These are phyloP conservation scores for Podila horticola DNA, from an alignment of 192 early-diverging fungal species.

Conservation along the genomic window DNA sequence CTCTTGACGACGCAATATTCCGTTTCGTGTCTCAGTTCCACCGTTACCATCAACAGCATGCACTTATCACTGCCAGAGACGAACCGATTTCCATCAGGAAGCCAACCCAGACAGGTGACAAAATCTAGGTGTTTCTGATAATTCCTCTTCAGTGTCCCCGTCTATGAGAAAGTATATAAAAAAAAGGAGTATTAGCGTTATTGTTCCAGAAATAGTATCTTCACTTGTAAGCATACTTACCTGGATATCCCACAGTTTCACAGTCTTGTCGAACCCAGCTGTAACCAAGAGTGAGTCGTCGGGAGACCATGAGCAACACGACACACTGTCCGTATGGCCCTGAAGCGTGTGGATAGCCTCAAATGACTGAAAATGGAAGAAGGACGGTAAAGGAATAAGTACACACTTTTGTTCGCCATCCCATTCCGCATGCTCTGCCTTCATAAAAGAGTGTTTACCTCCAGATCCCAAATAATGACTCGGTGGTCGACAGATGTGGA, in stretches of 20 bases:
- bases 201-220: not conserved
- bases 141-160: conserved; percentile 66
- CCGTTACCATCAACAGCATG: conserved; percentile 82
- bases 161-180: conserved; percentile 35
- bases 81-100: conserved; percentile 83
- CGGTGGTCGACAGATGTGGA: conserved; percentile 91
- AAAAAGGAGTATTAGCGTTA: too few relatives aligned
- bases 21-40: not conserved
- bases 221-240: conserved; percentile 28
- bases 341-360: conserved; percentile 59
- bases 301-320: conserved; percentile 94
- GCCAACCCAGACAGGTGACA: conserved; percentile 88
- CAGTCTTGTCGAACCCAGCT: conserved; percentile 82
- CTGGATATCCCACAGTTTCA: conserved; percentile 86
- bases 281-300: conserved; percentile 81
- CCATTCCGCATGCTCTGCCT: not conserved
- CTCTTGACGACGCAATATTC: not conserved
- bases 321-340: conserved; percentile 78
- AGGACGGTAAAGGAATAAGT: not conserved
- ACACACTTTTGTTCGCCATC: not conserved
- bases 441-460: conserved; percentile 49
- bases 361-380: conserved; percentile 60
- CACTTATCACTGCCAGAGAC: conserved; percentile 89
- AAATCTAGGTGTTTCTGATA: conserved; percentile 78
- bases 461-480: conserved; percentile 88